phyloP scores from a whole-genome alignment of 2,329 filamentous ascomycete species.

The Fonsecaea multimorphosa region DNA sequence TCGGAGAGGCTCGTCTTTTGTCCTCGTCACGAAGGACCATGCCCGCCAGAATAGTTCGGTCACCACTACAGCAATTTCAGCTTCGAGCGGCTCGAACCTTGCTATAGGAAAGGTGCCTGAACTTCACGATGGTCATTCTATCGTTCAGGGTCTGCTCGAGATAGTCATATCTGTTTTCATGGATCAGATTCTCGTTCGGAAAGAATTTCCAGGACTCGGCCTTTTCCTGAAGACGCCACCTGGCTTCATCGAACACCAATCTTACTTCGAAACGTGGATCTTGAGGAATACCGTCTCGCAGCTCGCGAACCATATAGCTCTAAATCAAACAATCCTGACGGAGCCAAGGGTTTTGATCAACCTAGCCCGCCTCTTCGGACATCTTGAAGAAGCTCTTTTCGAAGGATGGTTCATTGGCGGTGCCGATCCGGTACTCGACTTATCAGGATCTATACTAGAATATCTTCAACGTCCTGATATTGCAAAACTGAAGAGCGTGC shows the following conservation, averaged over 20 bases:
- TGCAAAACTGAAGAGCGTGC: conserved; percentile 78
- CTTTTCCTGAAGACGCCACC: conserved; percentile 88
- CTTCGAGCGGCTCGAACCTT: conserved; percentile 63
- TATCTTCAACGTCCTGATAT: conserved; percentile 87
- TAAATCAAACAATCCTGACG: conserved; percentile 72
- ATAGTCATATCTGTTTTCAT: conserved; percentile 80
- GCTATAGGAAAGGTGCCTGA: conserved; percentile 49
- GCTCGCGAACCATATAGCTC: conserved; percentile 71
- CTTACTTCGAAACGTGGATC: conserved; percentile 91
- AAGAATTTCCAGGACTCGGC: conserved; percentile 88
- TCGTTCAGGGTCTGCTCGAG: conserved; percentile 78
- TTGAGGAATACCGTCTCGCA: conserved; percentile 75
- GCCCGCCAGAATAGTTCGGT: conserved; percentile 24
- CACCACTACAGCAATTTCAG: not conserved
- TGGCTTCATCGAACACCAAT: conserved; percentile 91
- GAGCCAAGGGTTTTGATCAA: conserved; percentile 89
- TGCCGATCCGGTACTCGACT: conserved; percentile 81
- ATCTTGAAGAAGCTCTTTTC: conserved; percentile 88
- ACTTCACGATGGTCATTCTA: conserved; percentile 66
- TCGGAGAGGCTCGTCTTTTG: conserved; percentile 85
- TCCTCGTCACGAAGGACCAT: conserved; percentile 70
- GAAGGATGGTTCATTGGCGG: conserved; percentile 97
- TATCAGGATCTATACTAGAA: conserved; percentile 82
- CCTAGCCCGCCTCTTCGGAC: conserved; percentile 76
- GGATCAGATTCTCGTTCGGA: conserved; percentile 82